These are phyloP conservation scores for Millerozyma miso DNA, from an alignment of 805 yeast genomes.

Conservation along the genomic window DNA sequence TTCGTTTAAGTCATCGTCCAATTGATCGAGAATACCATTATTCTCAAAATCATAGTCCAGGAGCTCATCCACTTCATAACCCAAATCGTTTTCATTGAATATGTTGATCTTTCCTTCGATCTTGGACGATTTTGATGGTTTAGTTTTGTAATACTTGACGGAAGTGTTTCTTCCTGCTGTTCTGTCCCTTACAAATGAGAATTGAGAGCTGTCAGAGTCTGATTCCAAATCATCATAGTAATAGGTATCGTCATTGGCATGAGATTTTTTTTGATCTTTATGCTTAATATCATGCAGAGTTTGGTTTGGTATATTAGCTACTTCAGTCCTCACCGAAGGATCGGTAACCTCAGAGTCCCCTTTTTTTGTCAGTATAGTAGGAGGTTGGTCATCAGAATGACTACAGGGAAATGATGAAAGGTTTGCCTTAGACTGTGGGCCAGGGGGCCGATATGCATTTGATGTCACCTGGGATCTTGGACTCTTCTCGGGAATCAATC, in stretches of 20 bases:
- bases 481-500: background rate
- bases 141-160: conserved; percentile 39
- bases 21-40: conserved; percentile 34
- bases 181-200: conserved; percentile 38
- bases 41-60: conserved; percentile 42
- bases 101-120: conserved; percentile 13
- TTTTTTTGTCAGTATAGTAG: no score
- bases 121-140: conserved; percentile 4
- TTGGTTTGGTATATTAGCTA: background rate
- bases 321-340: background rate
- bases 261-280: conserved; percentile 3
- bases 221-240: conserved; percentile 5
- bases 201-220: conserved; percentile 27
- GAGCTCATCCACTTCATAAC: conserved; percentile 26
- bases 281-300: conserved; percentile 1
- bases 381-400: background rate
- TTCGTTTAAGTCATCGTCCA: conserved; percentile 8
- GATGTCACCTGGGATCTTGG: background rate
- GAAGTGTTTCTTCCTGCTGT: conserved; percentile 42
- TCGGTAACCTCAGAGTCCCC: background rate
- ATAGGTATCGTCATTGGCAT: background rate
- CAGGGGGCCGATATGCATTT: background rate
- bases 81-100: conserved; percentile 26
- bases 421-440: background rate
- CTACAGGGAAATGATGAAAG: background rate